Evolutionary conservation across 2,329 filamentous ascomycete genomes (phyloP).

Genomic region (Ophiocordyceps camponoti-rufipedis): DNA sequence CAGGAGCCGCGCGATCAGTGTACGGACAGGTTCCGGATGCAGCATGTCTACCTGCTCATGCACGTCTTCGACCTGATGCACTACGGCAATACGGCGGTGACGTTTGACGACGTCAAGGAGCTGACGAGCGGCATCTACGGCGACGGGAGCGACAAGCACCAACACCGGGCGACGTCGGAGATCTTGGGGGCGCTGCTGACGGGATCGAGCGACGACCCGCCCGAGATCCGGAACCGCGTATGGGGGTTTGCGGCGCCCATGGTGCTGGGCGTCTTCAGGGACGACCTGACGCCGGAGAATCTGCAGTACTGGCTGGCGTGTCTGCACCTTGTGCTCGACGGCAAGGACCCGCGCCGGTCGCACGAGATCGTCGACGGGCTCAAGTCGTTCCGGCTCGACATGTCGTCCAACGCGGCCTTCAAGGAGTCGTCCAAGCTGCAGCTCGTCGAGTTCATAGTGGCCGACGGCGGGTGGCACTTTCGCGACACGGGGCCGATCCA

Average conservation of each 20-base stretch:
- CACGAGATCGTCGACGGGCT: constrained; percentile 76
- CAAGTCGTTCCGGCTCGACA: constrained; percentile 73
- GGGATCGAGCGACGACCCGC: constrained; percentile 60
- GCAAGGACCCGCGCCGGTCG: constrained; percentile 73
- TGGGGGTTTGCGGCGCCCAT: constrained; percentile 89
- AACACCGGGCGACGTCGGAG: constrained; percentile 88
- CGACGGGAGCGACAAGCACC: constrained; percentile 92
- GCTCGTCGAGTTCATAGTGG: constrained; percentile 71
- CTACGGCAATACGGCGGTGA: constrained; percentile 56
- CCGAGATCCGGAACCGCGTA: constrained; percentile 53
- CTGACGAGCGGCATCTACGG: constrained; percentile 62
- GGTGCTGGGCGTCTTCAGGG: constrained; percentile 69
- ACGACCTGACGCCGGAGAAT: constrained; percentile 88
- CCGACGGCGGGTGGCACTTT: constrained; percentile 91
- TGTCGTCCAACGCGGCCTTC: constrained; percentile 91
- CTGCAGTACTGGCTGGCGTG: constrained; percentile 89
- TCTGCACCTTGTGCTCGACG: constrained; percentile 72
- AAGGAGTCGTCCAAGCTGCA: constrained; percentile 97
- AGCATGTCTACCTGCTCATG: constrained; percentile 70
- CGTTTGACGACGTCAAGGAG: constrained; percentile 75
- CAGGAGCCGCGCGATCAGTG: constrained; percentile 76
- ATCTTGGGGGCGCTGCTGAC: constrained; percentile 75
- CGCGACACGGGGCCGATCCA: constrained; percentile 75
- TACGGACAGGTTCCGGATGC: constrained; percentile 77
- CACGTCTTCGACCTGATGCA: constrained; percentile 84